Percentiles rank a stretch among this genome's conserved stretches.
Evolutionary conservation across 345 rosid genomes (phyloP).

Genomic region (Excoecaria cochinchinensis): DNA sequence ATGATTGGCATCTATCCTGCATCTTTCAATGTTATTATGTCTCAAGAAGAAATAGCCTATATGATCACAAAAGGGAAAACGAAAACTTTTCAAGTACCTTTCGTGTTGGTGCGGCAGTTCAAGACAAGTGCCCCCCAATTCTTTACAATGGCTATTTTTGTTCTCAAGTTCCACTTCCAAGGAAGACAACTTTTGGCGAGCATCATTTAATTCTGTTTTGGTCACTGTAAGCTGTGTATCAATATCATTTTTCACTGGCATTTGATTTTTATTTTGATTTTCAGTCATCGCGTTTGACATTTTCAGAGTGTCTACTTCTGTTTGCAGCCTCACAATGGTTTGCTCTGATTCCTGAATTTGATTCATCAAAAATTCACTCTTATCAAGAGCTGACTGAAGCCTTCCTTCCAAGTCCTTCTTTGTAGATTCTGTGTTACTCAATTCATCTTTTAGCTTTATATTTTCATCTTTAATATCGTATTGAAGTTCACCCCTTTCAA

Average conservation of each 20-base stretch:
- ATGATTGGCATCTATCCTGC: neutral
- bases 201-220: constrained; percentile 38
- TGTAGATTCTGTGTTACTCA: constrained; percentile 24
- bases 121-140: constrained; percentile 45
- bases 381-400: constrained; percentile 30
- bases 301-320: constrained; percentile 39
- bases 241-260: constrained; percentile 34
- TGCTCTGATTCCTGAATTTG: constrained; percentile 44
- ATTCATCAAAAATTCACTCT: constrained; percentile 27
- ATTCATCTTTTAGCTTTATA: constrained; percentile 29
- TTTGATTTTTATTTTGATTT: constrained; percentile 42
- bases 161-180: constrained; percentile 48
- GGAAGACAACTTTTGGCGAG: constrained; percentile 32
- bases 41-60: neutral
- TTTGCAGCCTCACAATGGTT: constrained; percentile 32
- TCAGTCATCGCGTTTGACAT: constrained; percentile 33
- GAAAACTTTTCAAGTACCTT: constrained; percentile 35
- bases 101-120: constrained; percentile 48
- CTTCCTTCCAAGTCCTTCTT: constrained; percentile 33
- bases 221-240: constrained; percentile 34
- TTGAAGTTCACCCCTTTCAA: constrained; percentile 29
- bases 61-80: constrained; percentile 3
- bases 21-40: neutral
- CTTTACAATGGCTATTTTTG: constrained; percentile 42
- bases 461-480: constrained; percentile 35